Evolutionary conservation across 495 filamentous ascomycete species (phyloP).

Genomic region (Chaetomium tenue): DNA sequence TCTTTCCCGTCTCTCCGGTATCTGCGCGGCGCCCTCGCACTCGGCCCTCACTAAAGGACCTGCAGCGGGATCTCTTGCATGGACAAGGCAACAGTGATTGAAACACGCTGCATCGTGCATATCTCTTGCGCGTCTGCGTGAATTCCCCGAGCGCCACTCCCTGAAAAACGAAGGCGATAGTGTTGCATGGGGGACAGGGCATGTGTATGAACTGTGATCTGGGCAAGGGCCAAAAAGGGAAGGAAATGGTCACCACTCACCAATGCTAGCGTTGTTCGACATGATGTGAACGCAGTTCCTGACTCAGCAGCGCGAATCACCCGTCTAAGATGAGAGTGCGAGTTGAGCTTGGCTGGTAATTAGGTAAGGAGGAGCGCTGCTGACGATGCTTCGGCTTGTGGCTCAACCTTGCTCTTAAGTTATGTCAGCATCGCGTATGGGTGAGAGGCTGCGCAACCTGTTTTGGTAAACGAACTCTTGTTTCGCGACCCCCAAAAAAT

Average conservation of each 20-base stretch:
- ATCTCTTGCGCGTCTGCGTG: not conserved
- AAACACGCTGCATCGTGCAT: constrained; percentile 1
- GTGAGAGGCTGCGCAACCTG: not conserved
- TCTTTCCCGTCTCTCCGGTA: not conserved
- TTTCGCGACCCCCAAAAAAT: not conserved
- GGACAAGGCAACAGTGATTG: constrained; percentile 1
- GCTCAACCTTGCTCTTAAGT: not conserved
- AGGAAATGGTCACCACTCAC: constrained; percentile 24
- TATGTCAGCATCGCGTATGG: constrained; percentile 7
- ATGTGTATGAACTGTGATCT: not conserved
- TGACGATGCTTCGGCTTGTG: not conserved
- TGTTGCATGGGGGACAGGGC: not conserved
- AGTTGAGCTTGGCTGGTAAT: constrained; percentile 6
- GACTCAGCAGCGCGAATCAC: constrained; percentile 26
- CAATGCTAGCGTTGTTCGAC: constrained; percentile 23
- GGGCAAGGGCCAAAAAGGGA: constrained; percentile 3
- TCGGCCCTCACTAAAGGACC: not conserved
- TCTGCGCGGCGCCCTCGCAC: not conserved
- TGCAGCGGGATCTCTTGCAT: not conserved
- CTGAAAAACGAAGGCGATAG: not conserved
- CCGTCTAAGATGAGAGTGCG: not conserved
- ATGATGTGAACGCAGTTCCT: constrained; percentile 23
- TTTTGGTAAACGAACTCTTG: not conserved
- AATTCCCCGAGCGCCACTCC: not conserved
- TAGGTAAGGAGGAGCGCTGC: constrained; percentile 9